Conservation (phyloP, 2,329 filamentous ascomycete species). For the Uncinocarpus reesii region DNA sequence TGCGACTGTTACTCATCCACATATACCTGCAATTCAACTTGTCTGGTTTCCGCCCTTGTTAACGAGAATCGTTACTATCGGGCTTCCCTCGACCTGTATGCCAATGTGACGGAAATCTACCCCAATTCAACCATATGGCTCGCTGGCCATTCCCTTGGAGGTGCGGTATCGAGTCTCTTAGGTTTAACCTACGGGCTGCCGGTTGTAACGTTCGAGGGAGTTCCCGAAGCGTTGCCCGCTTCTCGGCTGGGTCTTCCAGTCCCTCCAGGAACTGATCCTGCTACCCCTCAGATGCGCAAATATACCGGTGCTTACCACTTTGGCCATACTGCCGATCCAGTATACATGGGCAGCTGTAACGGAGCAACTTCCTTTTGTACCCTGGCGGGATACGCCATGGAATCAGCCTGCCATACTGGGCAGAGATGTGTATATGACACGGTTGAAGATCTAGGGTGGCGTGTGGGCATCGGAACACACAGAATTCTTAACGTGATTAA, state of each 20-base stretch:
- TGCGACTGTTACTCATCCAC: conserved; percentile 84
- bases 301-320: conserved; percentile 79
- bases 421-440: conserved; percentile 85
- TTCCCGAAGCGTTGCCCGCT: conserved; percentile 80
- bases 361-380: conserved; percentile 81
- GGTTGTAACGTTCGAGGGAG: conserved; percentile 84
- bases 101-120: conserved; percentile 83
- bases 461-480: conserved; percentile 82
- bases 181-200: conserved; percentile 85
- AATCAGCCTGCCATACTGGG: conserved; percentile 85
- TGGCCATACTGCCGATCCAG: conserved; percentile 88
- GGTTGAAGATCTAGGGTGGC: conserved; percentile 82
- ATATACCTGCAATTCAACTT: conserved; percentile 87
- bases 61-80: conserved; percentile 88
- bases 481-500: conserved; percentile 80
- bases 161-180: conserved; percentile 76
- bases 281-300: conserved; percentile 57
- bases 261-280: conserved; percentile 66
- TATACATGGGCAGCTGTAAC: conserved; percentile 90
- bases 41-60: conserved; percentile 61
- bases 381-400: conserved; percentile 84
- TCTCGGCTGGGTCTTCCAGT: conserved; percentile 72
- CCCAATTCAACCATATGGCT: conserved; percentile 79
- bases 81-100: conserved; percentile 77
- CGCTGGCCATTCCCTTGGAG: conserved; percentile 83